phyloP scores from a whole-genome alignment of 306 rosid species.

The Glycine latifolia region DNA sequence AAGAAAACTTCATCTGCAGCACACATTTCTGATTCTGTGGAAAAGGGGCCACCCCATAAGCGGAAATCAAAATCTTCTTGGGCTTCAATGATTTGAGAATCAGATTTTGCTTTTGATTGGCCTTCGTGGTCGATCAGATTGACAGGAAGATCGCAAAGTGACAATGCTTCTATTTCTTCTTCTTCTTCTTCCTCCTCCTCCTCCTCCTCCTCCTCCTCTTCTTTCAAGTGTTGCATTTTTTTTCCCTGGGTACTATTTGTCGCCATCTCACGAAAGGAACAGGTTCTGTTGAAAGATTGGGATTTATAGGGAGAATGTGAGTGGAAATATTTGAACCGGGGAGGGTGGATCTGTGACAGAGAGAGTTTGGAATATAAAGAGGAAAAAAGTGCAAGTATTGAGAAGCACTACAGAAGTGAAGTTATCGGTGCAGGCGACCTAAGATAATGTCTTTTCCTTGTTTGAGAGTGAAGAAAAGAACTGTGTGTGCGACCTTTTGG shows the following conservation, averaged over 20 bases:
- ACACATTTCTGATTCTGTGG: slow-evolving; percentile 63
- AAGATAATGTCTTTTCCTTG: slow-evolving; percentile 48
- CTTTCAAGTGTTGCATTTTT: slow-evolving; percentile 31
- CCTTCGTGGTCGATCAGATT: slow-evolving; percentile 41
- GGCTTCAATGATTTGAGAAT: slow-evolving; percentile 37
- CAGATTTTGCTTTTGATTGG: slow-evolving; percentile 27
- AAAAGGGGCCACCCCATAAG: slow-evolving; percentile 45
- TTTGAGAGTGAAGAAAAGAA: slow-evolving; percentile 54
- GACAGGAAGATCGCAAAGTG: slow-evolving; percentile 70
- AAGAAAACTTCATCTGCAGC: slow-evolving; percentile 80
- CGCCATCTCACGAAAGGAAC: slow-evolving; percentile 49
- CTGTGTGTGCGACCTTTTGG: slow-evolving; percentile 30
- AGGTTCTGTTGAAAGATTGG: background rate
- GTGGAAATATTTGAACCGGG: slow-evolving; percentile 27
- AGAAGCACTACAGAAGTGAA: background rate
- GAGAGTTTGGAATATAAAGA: slow-evolving; percentile 57
- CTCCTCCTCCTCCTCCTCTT: slow-evolving; percentile 36
- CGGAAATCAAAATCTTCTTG: slow-evolving; percentile 70
- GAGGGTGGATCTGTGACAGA: slow-evolving; percentile 6
- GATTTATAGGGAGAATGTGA: slow-evolving; percentile 19
- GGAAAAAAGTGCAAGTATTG: slow-evolving; percentile 34
- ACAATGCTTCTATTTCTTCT: slow-evolving; percentile 55
- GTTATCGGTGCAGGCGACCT: slow-evolving; percentile 41
- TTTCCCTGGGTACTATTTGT: slow-evolving; percentile 9
- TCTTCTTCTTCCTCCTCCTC: slow-evolving; percentile 33